phyloP scores from a whole-genome alignment of 805 yeast species.

The Ogataea trehalophila region DNA sequence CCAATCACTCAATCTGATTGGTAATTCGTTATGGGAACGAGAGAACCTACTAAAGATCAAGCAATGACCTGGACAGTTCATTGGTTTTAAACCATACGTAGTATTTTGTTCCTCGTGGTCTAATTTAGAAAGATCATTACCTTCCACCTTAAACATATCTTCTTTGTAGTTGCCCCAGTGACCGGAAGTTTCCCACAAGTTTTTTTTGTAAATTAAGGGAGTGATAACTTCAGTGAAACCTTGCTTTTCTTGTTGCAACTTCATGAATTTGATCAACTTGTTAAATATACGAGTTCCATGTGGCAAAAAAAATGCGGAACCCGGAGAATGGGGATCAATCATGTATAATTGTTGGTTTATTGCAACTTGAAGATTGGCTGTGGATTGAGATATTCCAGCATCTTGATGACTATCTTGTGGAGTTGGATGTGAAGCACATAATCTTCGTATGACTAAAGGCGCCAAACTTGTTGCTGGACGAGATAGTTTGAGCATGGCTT shows the following conservation, averaged over 20 bases:
- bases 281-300: constrained; percentile 88
- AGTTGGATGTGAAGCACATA: constrained; percentile 3
- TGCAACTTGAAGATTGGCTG: constrained; percentile 40
- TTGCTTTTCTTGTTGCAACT: constrained; percentile 69
- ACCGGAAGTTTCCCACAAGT: constrained; percentile 86
- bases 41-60: constrained; percentile 70
- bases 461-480: too few relatives aligned
- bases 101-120: constrained; percentile 35
- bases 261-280: constrained; percentile 75
- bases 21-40: constrained; percentile 80
- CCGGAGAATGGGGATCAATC: constrained; percentile 82
- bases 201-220: constrained; percentile 79
- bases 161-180: constrained; percentile 84
- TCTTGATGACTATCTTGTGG: not conserved
- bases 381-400: constrained; percentile 28
- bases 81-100: constrained; percentile 81
- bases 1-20: constrained; percentile 82
- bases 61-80: constrained; percentile 73
- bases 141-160: constrained; percentile 88
- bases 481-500: too few relatives aligned
- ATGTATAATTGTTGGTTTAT: constrained; percentile 69
- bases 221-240: constrained; percentile 92
- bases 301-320: constrained; percentile 87
- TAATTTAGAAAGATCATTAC: constrained; percentile 36
- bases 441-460: constrained; percentile 1